phyloP scores from a whole-genome alignment of 257 asterid genomes.

The Przewalskia tangutica region DNA sequence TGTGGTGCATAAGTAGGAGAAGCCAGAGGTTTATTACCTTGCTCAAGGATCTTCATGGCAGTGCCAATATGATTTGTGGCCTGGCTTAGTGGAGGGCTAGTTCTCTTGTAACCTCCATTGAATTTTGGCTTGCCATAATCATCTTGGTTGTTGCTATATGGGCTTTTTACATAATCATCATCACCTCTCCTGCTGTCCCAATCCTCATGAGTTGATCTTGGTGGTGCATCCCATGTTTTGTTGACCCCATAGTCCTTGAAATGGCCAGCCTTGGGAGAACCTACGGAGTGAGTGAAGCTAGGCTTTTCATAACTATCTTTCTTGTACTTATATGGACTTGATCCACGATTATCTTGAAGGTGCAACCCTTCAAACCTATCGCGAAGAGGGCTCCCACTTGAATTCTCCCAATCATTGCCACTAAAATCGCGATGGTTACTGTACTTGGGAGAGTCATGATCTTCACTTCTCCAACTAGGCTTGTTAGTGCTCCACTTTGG shows the following conservation, averaged over 20 bases:
- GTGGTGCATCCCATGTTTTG: neutral
- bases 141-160: neutral
- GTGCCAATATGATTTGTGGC: slow-evolving; percentile 9
- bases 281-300: neutral
- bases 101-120: slow-evolving; percentile 2
- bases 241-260: neutral
- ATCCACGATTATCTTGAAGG: slow-evolving; percentile 1
- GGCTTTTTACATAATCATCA: neutral
- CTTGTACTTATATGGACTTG: neutral
- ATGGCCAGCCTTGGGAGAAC: slow-evolving; percentile 3
- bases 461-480: slow-evolving; percentile 3
- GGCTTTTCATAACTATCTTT: neutral
- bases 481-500: neutral
- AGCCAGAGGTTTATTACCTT: neutral
- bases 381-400: slow-evolving; percentile 1
- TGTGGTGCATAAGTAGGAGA: neutral
- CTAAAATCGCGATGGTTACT: neutral
- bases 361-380: neutral
- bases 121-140: slow-evolving; percentile 2
- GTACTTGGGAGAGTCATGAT: neutral
- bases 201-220: neutral
- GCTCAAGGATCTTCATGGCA: slow-evolving; percentile 5
- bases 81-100: slow-evolving; percentile 1
- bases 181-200: neutral
- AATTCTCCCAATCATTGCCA: neutral